A percentile compares a stretch with the other conserved stretches of the same genome.
Conservation (phyloP, 2,329 filamentous ascomycete species). For the Monosporascus sp. region DNA sequence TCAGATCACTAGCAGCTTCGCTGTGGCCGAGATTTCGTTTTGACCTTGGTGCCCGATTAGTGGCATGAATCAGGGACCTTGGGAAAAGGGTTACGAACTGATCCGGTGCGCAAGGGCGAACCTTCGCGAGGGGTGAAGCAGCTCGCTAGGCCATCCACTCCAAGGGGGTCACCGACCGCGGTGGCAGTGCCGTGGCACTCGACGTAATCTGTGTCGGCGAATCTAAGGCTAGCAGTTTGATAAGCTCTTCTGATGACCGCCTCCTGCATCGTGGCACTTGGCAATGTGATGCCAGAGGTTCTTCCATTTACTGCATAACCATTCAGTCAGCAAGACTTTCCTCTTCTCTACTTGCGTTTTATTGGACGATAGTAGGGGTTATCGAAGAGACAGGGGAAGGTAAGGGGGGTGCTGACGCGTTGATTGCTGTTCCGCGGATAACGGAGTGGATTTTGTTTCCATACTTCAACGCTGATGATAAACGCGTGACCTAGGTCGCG, state of each 20-base stretch:
- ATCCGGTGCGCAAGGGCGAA: no score
- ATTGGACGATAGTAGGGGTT: neutral
- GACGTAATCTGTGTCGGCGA: constrained; percentile 4
- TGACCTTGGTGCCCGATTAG: neutral
- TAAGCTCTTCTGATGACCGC: constrained; percentile 27
- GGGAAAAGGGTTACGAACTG: neutral
- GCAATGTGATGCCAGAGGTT: constrained; percentile 40
- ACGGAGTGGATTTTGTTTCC: constrained; percentile 10
- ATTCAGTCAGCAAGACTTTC: neutral
- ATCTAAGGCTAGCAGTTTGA: constrained; percentile 18
- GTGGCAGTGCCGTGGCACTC: no score
- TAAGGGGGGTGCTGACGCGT: constrained; percentile 8
- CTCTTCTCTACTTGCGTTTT: neutral
- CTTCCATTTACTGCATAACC: constrained; percentile 32
- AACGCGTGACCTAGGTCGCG: constrained; percentile 37
- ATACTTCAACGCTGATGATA: constrained; percentile 32
- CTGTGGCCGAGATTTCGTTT: no score
- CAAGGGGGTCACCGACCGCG: no score
- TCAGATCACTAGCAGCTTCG: no score
- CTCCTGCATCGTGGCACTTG: constrained; percentile 31
- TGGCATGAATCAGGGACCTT: neutral
- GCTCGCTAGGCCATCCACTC: neutral
- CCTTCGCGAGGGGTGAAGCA: no score
- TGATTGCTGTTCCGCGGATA: constrained; percentile 11
- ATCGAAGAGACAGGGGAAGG: neutral